Percentiles rank a stretch among this genome's conserved stretches.
Evolutionary conservation across 2,329 filamentous ascomycete species (phyloP).

Genomic region (Fusarium nodosum): DNA sequence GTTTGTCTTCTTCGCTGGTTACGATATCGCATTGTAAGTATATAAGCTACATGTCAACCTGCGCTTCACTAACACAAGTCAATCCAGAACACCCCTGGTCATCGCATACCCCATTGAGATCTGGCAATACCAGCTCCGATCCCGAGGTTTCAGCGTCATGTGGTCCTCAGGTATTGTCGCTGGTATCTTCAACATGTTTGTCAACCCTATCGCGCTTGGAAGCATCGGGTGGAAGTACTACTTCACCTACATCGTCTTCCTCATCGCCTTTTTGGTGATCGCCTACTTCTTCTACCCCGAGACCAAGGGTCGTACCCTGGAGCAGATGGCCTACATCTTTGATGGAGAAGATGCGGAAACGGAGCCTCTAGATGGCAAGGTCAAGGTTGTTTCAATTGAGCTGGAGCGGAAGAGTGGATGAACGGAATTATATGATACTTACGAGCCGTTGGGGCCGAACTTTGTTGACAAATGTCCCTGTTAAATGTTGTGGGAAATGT

Average conservation of each 20-base stretch:
- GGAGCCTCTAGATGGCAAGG: not conserved
- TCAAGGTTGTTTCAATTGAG: not conserved
- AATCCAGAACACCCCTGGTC: not conserved
- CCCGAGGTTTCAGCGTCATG: not conserved
- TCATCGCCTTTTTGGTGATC: not conserved
- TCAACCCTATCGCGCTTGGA: constrained; percentile 19
- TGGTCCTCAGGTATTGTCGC: not conserved
- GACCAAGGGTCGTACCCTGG: not conserved
- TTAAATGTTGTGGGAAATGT: too few species aligned
- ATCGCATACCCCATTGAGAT: constrained; percentile 18
- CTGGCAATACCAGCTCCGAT: constrained; percentile 14
- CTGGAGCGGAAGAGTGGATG: not conserved
- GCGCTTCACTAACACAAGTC: not conserved
- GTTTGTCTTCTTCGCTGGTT: constrained; percentile 13
- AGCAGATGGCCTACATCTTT: constrained; percentile 22
- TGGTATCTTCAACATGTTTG: constrained; percentile 15
- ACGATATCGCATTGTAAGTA: constrained; percentile 17
- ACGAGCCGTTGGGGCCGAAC: not conserved
- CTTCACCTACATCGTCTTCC: constrained; percentile 4
- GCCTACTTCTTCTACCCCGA: constrained; percentile 6
- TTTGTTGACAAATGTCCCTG: not conserved
- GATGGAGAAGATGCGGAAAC: constrained; percentile 4
- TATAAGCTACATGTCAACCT: not conserved
- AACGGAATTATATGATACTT: too few species aligned
- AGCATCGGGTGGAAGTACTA: constrained; percentile 20